Percentiles rank a stretch among this genome's conserved stretches.
phyloP scores from a whole-genome alignment of 1,284 basidiomycete genomes.

The Fistulinella staudtii region DNA sequence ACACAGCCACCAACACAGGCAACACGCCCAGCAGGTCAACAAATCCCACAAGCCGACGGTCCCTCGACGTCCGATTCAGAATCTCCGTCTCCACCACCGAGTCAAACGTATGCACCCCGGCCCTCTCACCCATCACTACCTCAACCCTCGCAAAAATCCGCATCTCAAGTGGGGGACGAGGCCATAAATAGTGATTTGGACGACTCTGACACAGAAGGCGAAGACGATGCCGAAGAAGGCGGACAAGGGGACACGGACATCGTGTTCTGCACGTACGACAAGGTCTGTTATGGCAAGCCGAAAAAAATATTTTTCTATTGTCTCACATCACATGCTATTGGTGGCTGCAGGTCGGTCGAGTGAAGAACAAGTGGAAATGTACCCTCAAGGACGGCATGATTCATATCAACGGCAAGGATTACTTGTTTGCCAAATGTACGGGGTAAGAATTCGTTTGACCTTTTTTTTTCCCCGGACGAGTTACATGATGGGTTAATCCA shows the following conservation, averaged over 20 bases:
- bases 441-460: constrained; percentile 47
- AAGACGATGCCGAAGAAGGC: constrained; percentile 71
- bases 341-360: constrained; percentile 76
- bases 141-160: constrained; percentile 41
- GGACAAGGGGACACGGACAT: constrained; percentile 80
- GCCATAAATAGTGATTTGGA: constrained; percentile 96
- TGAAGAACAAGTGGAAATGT: constrained; percentile 99
- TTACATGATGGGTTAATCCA: no score
- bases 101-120: constrained; percentile 58
- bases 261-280: constrained; percentile 98
- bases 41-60: constrained; percentile 69
- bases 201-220: constrained; percentile 84
- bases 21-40: constrained; percentile 28
- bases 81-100: constrained; percentile 58
- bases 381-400: constrained; percentile 99
- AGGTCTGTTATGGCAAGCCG: constrained; percentile 50
- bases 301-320: neutral
- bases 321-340: constrained; percentile 1
- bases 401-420: constrained; percentile 95
- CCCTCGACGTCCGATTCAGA: constrained; percentile 57
- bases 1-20: constrained; percentile 10
- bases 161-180: constrained; percentile 55
- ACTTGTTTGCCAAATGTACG: constrained; percentile 95
- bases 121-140: constrained; percentile 57
- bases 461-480: neutral